phyloP scores from a whole-genome alignment of 1,139 yeast genomes.

The Blastobotrys raffinosifermentans region DNA sequence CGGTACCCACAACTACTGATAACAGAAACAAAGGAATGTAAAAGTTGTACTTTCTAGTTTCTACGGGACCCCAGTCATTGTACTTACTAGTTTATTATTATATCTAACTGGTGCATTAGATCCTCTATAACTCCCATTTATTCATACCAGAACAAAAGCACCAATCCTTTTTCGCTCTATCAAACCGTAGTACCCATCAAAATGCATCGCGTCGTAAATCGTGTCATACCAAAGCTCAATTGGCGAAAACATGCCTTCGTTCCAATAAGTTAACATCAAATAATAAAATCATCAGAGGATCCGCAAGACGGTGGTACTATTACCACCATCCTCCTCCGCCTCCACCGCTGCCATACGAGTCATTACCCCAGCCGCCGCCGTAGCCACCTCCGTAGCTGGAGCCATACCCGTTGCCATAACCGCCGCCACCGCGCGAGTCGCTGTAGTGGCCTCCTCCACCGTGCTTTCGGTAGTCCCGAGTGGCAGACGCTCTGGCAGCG shows the following conservation, averaged over 20 bases:
- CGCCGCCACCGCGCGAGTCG: constrained; percentile 31
- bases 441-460: constrained; percentile 26
- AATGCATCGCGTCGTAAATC: constrained; percentile 3
- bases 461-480: constrained; percentile 37
- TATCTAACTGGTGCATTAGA: too few relatives aligned
- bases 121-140: constrained; percentile 7
- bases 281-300: constrained; percentile 8
- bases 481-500: constrained; percentile 26
- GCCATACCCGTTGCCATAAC: constrained; percentile 32
- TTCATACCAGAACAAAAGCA: constrained; percentile 2
- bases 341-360: constrained; percentile 33
- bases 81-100: too few relatives aligned
- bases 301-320: constrained; percentile 8
- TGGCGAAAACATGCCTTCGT: constrained; percentile 3
- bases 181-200: constrained; percentile 2
- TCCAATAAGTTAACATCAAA: constrained; percentile 14
- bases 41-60: too few relatives aligned
- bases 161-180: constrained; percentile 1
- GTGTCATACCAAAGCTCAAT: constrained; percentile 6
- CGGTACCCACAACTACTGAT: too few relatives aligned
- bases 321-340: constrained; percentile 34
- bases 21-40: too few relatives aligned
- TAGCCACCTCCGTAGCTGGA: constrained; percentile 30
- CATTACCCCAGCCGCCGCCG: constrained; percentile 22
- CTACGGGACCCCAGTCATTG: too few relatives aligned